Base-by-base conservation (phyloP, 305 asterid genomes). In the Fraxinus sp. region DNA sequence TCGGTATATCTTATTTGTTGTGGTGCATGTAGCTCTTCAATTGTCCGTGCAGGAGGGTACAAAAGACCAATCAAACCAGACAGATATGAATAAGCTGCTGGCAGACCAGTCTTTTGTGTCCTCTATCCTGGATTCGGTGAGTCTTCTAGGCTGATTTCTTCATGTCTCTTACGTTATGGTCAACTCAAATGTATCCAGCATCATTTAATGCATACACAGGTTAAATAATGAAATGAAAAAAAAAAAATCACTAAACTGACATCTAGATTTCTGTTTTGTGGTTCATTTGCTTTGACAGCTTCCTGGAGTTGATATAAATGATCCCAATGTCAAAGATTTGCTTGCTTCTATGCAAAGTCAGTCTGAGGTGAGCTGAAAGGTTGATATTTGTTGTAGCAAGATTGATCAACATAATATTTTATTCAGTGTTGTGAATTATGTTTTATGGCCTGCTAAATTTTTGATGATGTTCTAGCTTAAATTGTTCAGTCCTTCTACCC, bases 261-360 rank as follows among this genome's bases (percentile, higher is more conserved):
- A 75, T 78, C 37, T 3, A 20, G 2, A 26, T 4, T 73, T 20
- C 28, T 82, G 13, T 80, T 39, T 66, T 10, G 32, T 73, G 75
- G 8, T 80, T 20, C 0, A 11, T 86, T 86, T 74, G 81, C 72
- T 86, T 84, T 55, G 64, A 84, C 94, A 95, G 97, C 98, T 95
- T 84, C 98, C 98, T 16, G 98, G 98, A 80, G 98, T 93, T 86
- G 98, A 95, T 88, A 96, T 97, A 82, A 93, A 95, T 77, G 98
- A 95, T 84, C 96, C 97, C 64, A 89, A 91, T 7, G 96, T 95
- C 86, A 91, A 88, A 89, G 97, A 92, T 86, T 84, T 93, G 82
- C 97, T 95, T 85, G 95, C 97, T 26, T 93, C 97, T 76, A 90
- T 95, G 96, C 97, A 92, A 83, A 91, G 80, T 85, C 95, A 92